phyloP scores from a whole-genome alignment of 192 early-diverging fungal genomes.

The Hyaloraphidium curvatum region DNA sequence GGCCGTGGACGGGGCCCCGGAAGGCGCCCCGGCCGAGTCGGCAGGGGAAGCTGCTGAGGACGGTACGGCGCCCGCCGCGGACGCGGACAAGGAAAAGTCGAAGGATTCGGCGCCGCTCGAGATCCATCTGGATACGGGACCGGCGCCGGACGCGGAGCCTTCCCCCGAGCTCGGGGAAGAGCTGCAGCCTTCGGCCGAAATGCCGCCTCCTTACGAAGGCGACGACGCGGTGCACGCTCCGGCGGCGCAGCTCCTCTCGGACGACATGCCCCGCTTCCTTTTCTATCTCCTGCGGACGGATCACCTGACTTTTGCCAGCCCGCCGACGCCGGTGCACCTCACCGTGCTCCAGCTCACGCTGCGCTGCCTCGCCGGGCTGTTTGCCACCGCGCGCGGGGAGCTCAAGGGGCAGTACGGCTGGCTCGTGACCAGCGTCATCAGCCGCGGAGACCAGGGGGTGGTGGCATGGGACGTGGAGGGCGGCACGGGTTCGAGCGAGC shows the following conservation, averaged over 20 bases:
- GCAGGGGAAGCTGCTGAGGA: too few relatives aligned
- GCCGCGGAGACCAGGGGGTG: slow-evolving; percentile 20
- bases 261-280: slow-evolving; percentile 7
- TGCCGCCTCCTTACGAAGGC: too few relatives aligned
- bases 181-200: too few relatives aligned
- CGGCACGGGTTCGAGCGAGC: background rate
- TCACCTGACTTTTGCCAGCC: background rate
- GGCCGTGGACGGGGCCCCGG: too few relatives aligned
- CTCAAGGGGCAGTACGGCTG: slow-evolving; percentile 64
- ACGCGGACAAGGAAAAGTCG: too few relatives aligned
- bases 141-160: too few relatives aligned
- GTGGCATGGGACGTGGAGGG: slow-evolving; percentile 29
- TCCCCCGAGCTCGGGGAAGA: too few relatives aligned
- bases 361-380: background rate
- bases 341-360: background rate
- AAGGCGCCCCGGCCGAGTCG: too few relatives aligned
- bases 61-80: too few relatives aligned
- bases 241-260: background rate
- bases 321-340: background rate
- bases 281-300: slow-evolving; percentile 4
- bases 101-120: too few relatives aligned
- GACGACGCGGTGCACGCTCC: slow-evolving; percentile 1
- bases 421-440: slow-evolving; percentile 37
- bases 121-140: too few relatives aligned
- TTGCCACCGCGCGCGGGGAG: slow-evolving; percentile 22